Base-by-base conservation (phyloP, 1,284 basidiomycete species). In the Amylostereum chailletii region DNA sequence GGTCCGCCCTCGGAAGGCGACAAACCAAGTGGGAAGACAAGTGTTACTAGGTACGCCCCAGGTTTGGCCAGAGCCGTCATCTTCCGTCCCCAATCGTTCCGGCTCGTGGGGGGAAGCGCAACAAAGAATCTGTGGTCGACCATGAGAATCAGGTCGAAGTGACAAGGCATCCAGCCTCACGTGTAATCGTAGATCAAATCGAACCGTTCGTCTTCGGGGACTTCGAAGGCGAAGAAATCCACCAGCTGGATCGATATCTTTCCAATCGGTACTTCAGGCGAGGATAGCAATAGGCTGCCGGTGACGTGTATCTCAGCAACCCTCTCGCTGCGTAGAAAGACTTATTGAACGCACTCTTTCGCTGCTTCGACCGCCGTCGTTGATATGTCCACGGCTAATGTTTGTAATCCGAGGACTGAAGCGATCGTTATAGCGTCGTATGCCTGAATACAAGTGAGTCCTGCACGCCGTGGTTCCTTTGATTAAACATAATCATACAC, bases 151-250 rank as follows among this genome's bases (percentile, higher is more conserved):
- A n/a, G 31, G 37, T 19, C 19, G 19, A 19, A 1, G 19, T 19
- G 19, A 19, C 19, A 19, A 19, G 19, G 19, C 19, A 19, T 19
- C 19, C 19, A 19, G 1, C 19, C 78, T 51, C 53, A 83, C 82
- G 83, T 85, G 58, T 83, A 83, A 59, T 86, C 84, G 55, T 80
- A 82, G 7, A 83, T 67, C 7, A 86, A 56, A 53, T 82, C 77
- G 54, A 76, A 83, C 9, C 59, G 60, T 36, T 72, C 62, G 11
- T 68, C 62, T 4, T 71, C 68, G 1, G 69, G 57, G 8, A 68
- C 57, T 32, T 59, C 54, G 47, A 71, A 60, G 2, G 61, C 60
- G 65, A 86, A 85, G 64, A 86, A 86, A 58, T 85, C 77, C 3
- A 57, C 64, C 7, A 61, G 53, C 42, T 70, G 55, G 53, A 80